phyloP scores from a whole-genome alignment of 1,284 basidiomycete species.

The Leccinum huronense region DNA sequence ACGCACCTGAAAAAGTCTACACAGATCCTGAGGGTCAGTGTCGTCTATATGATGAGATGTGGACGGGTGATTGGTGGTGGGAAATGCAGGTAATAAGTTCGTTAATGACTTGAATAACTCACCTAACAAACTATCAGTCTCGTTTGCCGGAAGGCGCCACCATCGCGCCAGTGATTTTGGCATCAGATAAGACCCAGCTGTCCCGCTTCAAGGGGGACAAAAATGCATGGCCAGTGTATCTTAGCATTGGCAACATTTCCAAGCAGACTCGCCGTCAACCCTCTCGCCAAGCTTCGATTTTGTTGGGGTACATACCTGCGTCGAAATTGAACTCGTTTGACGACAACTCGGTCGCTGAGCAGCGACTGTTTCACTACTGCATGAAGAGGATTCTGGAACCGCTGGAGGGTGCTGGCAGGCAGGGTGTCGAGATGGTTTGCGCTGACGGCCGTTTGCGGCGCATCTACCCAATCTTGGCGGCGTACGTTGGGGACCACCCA shows the following conservation, averaged over 20 bases:
- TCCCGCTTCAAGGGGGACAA: neutral
- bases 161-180: neutral
- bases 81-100: neutral
- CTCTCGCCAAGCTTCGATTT: neutral
- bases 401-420: neutral
- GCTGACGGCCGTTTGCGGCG: neutral
- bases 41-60: neutral
- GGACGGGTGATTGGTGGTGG: neutral
- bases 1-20: neutral
- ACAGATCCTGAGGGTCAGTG: neutral
- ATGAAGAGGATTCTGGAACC: neutral
- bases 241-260: neutral
- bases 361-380: neutral
- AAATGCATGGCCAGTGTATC: neutral
- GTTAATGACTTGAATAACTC: neutral
- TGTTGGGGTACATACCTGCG: neutral
- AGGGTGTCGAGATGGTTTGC: neutral
- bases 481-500: neutral
- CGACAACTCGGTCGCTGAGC: neutral
- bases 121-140: neutral
- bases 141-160: neutral
- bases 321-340: neutral
- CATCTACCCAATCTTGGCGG: slow-evolving; percentile 25
- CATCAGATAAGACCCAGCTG: neutral
- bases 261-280: neutral